Evolutionary conservation across 495 filamentous ascomycete species (phyloP), one percentile per base, ranked within the genome.

Genomic region (Aspergillus mulundensis): DNA sequence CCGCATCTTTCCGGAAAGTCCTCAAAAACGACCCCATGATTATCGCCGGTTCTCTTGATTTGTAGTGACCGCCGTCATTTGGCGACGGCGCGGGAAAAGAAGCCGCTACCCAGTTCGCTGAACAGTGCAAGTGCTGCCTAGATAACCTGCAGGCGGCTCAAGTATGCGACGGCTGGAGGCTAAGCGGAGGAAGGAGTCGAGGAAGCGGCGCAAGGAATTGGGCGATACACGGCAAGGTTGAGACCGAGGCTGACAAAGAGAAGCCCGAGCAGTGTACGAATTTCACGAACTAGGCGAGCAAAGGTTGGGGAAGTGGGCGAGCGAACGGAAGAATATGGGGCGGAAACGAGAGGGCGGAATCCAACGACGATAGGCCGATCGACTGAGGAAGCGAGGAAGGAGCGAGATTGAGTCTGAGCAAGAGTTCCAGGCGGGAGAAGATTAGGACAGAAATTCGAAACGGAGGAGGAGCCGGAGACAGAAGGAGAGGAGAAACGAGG

Each of bases 21-120:
- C 66, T 74, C 52, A 66, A 54, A 58, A 78, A 78, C 55, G 75
- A 67, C 67, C 70, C 73, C 73, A 75, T 77, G 52, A 63, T 74
- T 63, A 62, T 67, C 55, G 64, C 62, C 64, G 56, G 58, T 55
- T 60, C 41, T 58, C 50, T 58, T 60, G 20, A 46, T 47, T 43
- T 60, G 59, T 58, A 52, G 61, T 56, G 60, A 62, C 60, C 60
- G 61, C 59, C 67, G 59, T 71, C 73, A 76, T 74, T 63, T 64
- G 67, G 64, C 51, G 52, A 53, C 54, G 39, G 38, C 43, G 54
- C 55, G 53, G 61, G 54, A 50, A 25, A 59, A 50, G 53, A 59
- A 58, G 63, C 60, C 48, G 55, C 48, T 43, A 47, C 47, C 49
- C 49, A 54, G 60, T 57, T 46, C 49, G 41, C 46, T 55, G 49